These are phyloP conservation scores for Davidsoniella virescens DNA, from an alignment of 2,329 filamentous ascomycete species.

Conservation along the genomic window DNA sequence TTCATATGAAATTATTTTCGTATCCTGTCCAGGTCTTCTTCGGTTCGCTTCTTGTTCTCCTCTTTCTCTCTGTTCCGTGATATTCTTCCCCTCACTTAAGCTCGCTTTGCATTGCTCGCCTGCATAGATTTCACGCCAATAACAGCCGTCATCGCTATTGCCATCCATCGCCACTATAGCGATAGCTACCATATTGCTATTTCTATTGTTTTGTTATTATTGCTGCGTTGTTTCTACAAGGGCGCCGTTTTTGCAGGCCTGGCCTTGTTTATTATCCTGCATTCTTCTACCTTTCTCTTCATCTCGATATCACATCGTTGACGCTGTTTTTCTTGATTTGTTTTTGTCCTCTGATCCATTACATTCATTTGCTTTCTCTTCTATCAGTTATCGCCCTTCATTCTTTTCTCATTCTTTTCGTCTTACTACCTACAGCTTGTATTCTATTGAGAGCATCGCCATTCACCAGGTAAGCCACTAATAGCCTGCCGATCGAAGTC, in stretches of 20 bases:
- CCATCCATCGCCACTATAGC: background rate
- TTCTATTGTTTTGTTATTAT: background rate
- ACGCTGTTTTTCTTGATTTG: background rate
- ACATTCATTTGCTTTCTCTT: slow-evolving; percentile 1
- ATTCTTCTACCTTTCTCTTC: background rate
- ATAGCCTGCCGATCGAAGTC: too few relatives aligned
- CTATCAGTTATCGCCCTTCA: background rate
- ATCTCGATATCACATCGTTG: background rate
- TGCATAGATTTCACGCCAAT: background rate
- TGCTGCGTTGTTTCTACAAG: too few relatives aligned
- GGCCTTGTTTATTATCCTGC: slow-evolving; percentile 8
- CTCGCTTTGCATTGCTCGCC: background rate
- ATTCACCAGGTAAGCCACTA: background rate
- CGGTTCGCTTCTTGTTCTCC: background rate
- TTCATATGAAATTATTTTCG: too few relatives aligned
- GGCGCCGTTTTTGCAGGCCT: background rate
- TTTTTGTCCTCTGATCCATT: slow-evolving; percentile 2
- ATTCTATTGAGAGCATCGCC: background rate
- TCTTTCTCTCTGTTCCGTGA: background rate
- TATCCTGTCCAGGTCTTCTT: too few relatives aligned
- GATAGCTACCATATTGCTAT: too few relatives aligned
- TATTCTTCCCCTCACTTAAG: background rate
- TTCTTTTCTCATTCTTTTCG: slow-evolving; percentile 7
- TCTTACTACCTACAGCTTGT: background rate
- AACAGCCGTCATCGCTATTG: background rate